Conservation (phyloP, 2,329 filamentous ascomycete species). For the Colletotrichum simmondsii region DNA sequence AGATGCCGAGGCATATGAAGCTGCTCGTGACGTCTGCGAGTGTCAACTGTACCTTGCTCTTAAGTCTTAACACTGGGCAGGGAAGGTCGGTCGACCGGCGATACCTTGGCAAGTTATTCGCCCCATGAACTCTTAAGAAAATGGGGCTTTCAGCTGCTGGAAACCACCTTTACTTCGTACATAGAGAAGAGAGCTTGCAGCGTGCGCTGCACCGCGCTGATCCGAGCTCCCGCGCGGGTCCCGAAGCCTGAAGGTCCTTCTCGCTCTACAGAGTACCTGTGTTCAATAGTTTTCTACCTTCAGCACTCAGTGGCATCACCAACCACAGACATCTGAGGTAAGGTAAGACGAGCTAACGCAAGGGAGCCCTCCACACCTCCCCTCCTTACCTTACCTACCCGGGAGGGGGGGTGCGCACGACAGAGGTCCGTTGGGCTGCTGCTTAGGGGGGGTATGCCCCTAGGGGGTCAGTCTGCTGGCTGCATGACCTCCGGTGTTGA, state of each 20-base stretch:
- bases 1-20: conserved; percentile 23
- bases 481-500: no score
- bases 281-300: no score
- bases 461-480: no score
- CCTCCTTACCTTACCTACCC: neutral
- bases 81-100: neutral
- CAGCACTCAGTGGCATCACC: neutral
- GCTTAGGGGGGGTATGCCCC: no score
- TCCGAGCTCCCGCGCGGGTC: neutral
- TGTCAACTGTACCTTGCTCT: no score
- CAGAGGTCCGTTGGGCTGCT: no score
- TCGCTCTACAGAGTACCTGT: no score
- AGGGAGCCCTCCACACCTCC: neutral
- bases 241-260: neutral
- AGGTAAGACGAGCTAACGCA: neutral
- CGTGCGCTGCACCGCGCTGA: neutral
- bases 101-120: neutral
- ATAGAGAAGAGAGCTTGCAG: neutral
- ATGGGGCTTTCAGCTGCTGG: conserved; percentile 14
- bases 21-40: neutral
- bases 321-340: neutral
- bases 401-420: no score
- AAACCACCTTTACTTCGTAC: neutral
- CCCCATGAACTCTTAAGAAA: neutral
- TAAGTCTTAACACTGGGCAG: neutral